These are phyloP conservation scores for Dalbergia cultrata DNA, from an alignment of 306 rosid genomes.

Conservation along the genomic window DNA sequence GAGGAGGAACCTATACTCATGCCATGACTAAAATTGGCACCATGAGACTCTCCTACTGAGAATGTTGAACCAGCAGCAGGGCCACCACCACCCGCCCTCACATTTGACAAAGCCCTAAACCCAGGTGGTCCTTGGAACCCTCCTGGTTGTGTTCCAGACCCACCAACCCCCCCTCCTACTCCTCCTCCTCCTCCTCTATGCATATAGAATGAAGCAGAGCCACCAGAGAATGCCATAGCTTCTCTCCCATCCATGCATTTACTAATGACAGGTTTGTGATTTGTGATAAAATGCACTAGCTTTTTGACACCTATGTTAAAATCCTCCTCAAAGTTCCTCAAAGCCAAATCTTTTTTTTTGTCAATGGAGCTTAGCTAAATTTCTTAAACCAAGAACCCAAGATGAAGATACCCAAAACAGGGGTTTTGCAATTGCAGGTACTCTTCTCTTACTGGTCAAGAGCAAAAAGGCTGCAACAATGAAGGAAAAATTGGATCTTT, in stretches of 20 bases:
- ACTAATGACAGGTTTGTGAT: constrained; percentile 51
- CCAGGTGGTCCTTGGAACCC: constrained; percentile 72
- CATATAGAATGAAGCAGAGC: constrained; percentile 84
- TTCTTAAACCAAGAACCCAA: constrained; percentile 27
- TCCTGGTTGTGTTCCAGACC: constrained; percentile 64
- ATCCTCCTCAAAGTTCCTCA: constrained; percentile 22
- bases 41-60: constrained; percentile 59
- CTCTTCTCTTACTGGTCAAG: constrained; percentile 22
- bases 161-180: constrained; percentile 58
- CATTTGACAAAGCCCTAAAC: constrained; percentile 74
- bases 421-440: constrained; percentile 26
- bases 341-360: constrained; percentile 18
- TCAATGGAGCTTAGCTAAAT: constrained; percentile 4
- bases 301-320: background rate
- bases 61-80: constrained; percentile 67
- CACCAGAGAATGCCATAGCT: constrained; percentile 90
- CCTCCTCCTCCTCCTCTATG: constrained; percentile 69
- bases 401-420: constrained; percentile 4
- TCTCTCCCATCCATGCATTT: constrained; percentile 99
- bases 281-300: constrained; percentile 31
- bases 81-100: constrained; percentile 53
- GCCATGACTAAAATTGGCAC: constrained; percentile 62
- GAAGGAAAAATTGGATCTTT: constrained; percentile 43
- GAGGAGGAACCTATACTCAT: constrained; percentile 60
- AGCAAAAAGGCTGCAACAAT: background rate